Evolutionary conservation across 805 yeast species (phyloP), one percentile per base, ranked within the genome.

Genomic region (Metschnikowia hibisci): DNA sequence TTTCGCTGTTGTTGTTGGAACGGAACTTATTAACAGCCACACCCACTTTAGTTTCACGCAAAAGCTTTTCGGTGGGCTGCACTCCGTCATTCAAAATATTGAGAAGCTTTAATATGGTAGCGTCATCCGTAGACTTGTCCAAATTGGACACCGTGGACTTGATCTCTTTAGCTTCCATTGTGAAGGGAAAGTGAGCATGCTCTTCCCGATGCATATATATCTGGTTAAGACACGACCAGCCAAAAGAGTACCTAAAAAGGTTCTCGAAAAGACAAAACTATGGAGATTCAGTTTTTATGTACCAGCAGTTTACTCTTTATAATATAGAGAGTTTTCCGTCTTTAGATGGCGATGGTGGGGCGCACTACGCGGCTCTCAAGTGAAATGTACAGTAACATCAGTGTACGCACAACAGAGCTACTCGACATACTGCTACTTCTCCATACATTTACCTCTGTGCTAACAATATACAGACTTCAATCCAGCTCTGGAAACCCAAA

Each of bases 41-140:
- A 51, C 99, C 99, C n/a, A 93, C 91, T 63, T 88, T 89, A 7
- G 99, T 93, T 57, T 91, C 95, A 56, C 97, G 77, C 40, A 91
- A 72, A 28, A 91, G 71, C 60, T 81, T 78, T 59, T 91, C 98
- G 1, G 95, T 82, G 8, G 98, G 96, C 53, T 73, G 71, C 41
- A 88, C 86, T 10, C 86, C 87, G 44, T 74, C 78, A 52, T 84
- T 81, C 47, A 91, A 68, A 18, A 76, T 71, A 33, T 71, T 76
- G 51, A 91, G 67, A 13, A 90, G 76, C 58, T 82, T 84, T 43
- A 84, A 57, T 22, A 86, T 77, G 3, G 84, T 76, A 32, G 76
- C 78, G 41, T 68, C 73, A 41, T 86, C 82, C 26, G 76, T 67
- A 16, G 87, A 77, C 66, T 84, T 84, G 50, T 89, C 96, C 57